Evolutionary conservation across 208 protist species (phyloP).

Genomic region (Trichomonas gallinae): DNA sequence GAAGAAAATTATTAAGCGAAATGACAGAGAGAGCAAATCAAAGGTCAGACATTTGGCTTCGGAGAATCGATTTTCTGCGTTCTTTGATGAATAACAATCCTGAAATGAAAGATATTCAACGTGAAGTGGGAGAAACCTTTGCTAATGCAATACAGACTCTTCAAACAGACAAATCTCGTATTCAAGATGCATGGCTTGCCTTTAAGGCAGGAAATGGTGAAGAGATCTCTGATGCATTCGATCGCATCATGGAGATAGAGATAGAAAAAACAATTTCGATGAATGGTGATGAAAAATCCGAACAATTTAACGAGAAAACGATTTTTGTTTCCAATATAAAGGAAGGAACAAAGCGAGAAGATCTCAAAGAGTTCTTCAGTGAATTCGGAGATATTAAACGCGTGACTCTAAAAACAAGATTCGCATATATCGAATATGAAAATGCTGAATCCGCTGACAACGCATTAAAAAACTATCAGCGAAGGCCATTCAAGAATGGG

Average conservation of each 20-base stretch:
- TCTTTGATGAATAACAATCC: neutral
- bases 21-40: neutral
- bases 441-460: neutral
- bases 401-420: neutral
- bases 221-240: neutral
- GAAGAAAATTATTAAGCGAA: neutral
- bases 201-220: neutral
- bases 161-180: neutral
- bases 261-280: neutral
- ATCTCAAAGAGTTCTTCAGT: neutral
- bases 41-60: neutral
- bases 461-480: neutral
- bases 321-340: neutral
- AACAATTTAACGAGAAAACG: neutral
- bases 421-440: neutral
- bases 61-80: neutral
- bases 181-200: neutral
- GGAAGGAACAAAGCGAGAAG: neutral
- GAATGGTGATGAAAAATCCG: neutral
- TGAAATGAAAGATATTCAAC: no score
- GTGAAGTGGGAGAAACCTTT: neutral
- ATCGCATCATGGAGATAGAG: neutral
- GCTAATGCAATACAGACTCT: neutral
- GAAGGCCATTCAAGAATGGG: neutral
- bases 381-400: neutral